Conservation (phyloP, 2,329 filamentous ascomycete genomes). For the Cercospora zeina region DNA sequence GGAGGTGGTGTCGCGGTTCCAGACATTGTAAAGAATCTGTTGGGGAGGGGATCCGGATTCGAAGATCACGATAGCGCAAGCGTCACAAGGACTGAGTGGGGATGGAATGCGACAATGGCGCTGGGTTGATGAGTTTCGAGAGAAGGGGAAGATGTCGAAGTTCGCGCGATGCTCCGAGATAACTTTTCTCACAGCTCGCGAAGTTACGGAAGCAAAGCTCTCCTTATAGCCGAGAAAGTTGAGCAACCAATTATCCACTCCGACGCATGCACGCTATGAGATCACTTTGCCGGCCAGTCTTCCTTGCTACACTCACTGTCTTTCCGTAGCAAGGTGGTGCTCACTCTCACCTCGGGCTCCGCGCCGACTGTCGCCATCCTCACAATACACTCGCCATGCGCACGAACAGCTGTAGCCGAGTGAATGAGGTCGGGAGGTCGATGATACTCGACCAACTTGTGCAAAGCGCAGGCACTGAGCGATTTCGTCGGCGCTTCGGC, state of each 20-base stretch:
- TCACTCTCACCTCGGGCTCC: background rate
- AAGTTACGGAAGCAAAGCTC: conserved; percentile 12
- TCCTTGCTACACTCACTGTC: background rate
- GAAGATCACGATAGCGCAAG: background rate
- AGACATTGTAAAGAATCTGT: conserved; percentile 37
- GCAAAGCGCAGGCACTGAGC: too few relatives aligned
- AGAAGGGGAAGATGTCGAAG: background rate
- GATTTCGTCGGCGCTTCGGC: background rate
- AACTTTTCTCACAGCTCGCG: conserved; percentile 10
- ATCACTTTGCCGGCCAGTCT: conserved; percentile 1
- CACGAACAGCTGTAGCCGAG: background rate
- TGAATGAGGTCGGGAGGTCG: background rate
- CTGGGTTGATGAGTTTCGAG: conserved; percentile 1
- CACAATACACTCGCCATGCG: background rate
- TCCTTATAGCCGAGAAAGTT: conserved; percentile 11
- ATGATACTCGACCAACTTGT: background rate
- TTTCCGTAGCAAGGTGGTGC: too few relatives aligned
- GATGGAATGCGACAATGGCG: conserved; percentile 9
- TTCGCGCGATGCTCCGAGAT: conserved; percentile 5
- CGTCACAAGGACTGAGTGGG: conserved; percentile 11
- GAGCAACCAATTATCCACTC: conserved; percentile 8
- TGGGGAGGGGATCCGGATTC: background rate
- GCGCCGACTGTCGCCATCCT: background rate
- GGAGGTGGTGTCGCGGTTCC: conserved; percentile 45
- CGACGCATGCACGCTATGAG: conserved; percentile 5